These are phyloP conservation scores for Misopates orontium DNA, from an alignment of 257 asterid species.

Conservation along the genomic window DNA sequence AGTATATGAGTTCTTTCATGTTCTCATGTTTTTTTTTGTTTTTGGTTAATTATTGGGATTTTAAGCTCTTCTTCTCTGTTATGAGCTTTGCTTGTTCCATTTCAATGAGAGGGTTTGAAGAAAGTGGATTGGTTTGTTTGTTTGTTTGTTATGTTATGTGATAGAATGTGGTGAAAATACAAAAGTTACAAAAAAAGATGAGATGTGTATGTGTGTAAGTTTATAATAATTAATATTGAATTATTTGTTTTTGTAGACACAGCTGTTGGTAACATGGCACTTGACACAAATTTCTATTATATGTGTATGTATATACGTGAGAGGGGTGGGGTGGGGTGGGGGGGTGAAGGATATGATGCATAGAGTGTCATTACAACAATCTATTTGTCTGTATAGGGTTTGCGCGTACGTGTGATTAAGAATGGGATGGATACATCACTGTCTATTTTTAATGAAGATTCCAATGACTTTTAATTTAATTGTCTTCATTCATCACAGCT, in stretches of 20 bases:
- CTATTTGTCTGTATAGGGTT: constrained; percentile 59
- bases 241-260: constrained; percentile 41
- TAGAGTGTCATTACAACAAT: constrained; percentile 29
- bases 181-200: constrained; percentile 49
- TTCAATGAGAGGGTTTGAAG: constrained; percentile 27
- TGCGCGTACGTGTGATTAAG: constrained; percentile 72
- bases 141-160: background rate
- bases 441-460: constrained; percentile 51
- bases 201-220: constrained; percentile 46
- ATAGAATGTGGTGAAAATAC: constrained; percentile 35
- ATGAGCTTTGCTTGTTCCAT: constrained; percentile 57
- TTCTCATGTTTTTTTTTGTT: constrained; percentile 9
- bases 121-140: constrained; percentile 21
- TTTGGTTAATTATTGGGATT: constrained; percentile 22
- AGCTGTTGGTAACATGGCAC: constrained; percentile 90
- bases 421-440: constrained; percentile 57
- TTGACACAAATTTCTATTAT: constrained; percentile 53
- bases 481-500: constrained; percentile 48
- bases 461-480: constrained; percentile 51
- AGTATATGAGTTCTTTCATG: no score
- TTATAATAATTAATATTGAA: no score
- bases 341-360: background rate
- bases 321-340: background rate
- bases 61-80: background rate
- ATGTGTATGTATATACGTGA: background rate